phyloP scores from a whole-genome alignment of 768 basidiomycete genomes.

The Leucocoprinus leucothites region DNA sequence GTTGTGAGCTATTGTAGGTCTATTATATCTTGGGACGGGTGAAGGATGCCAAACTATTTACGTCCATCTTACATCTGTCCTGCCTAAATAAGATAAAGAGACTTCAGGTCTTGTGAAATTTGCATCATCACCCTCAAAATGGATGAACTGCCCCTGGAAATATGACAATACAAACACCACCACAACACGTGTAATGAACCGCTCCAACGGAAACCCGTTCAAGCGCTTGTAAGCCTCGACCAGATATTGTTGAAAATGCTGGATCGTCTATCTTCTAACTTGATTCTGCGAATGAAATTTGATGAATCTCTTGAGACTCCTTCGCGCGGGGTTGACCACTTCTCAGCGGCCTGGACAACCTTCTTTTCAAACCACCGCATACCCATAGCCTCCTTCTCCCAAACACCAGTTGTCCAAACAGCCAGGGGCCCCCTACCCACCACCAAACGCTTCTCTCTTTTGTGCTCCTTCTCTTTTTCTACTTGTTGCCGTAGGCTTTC shows the following conservation, averaged over 20 bases:
- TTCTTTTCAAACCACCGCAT: slow-evolving; percentile 60
- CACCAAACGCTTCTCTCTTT: slow-evolving; percentile 6
- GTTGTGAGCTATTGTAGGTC: not conserved
- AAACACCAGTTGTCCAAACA: slow-evolving; percentile 69
- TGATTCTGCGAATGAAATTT: slow-evolving; percentile 26
- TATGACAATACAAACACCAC: not conserved
- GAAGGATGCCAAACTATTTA: slow-evolving; percentile 16
- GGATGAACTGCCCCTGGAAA: not conserved
- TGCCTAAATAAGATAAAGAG: not conserved
- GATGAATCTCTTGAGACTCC: slow-evolving; percentile 20
- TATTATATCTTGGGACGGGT: not conserved
- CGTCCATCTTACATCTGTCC: slow-evolving; percentile 18
- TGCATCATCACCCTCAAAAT: not conserved
- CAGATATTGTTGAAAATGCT: not conserved
- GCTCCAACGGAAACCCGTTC: not conserved
- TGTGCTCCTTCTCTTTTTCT: slow-evolving; percentile 1
- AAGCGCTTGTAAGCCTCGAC: not conserved
- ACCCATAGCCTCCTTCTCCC: slow-evolving; percentile 59
- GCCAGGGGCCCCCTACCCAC: slow-evolving; percentile 48
- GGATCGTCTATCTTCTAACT: not conserved
- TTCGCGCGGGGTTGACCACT: slow-evolving; percentile 31
- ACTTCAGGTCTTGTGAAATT: too few species aligned
- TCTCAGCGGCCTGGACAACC: slow-evolving; percentile 44
- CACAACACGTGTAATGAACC: not conserved
- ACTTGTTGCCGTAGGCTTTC: slow-evolving; percentile 12